Base-by-base conservation (phyloP, 768 basidiomycete genomes). In the Royoungia palumana region DNA sequence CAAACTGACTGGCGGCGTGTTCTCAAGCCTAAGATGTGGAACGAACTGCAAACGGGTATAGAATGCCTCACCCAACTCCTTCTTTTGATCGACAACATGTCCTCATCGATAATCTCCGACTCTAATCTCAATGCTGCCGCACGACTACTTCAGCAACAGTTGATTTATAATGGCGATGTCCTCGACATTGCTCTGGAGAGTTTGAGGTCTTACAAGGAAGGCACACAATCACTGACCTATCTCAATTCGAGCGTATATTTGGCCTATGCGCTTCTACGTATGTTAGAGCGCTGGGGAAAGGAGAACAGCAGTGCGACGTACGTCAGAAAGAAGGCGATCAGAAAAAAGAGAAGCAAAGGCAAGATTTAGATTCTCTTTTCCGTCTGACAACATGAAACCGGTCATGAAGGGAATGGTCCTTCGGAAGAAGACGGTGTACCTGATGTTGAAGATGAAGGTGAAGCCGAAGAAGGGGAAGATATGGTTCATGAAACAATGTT, bases 81-180 rank as follows among this genome's bases (percentile, higher is more conserved):
- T 25, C 78, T 91, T 39, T 80, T 95, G 60, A 85, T 98, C 62
- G 94, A 97, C 59, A 70, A 71, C 40, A 93, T 99, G 85, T 77
- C 84, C 27, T 72, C 75, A 39, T 72, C 77, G 44, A 58, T 59
- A 34, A 68, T 68, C 41, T 68, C 66, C 63, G 66, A 70, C 51
- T 39, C 66, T 20, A 51, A 60, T 55, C 75, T 92, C 54, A 71
- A 73, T 37, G 92, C 95, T 30, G 85, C 87, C 21, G 88, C 94
- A 41, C 82, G 82, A 46, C 72, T 86, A 17, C 75, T 98, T 2
- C 89, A 93, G 58, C 83, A 92, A 54, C 91, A 96, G 65, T 74
- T 99, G 21, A 87, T 97, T 60, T 98, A 97, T 72, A 94, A 94
- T 58, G 94, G 91, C 28, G 93, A 97, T 55, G 84, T 94, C 16